These are phyloP conservation scores for Pseudogymnoascus sp. DNA, from an alignment of 2,329 filamentous ascomycete genomes.

Conservation along the genomic window DNA sequence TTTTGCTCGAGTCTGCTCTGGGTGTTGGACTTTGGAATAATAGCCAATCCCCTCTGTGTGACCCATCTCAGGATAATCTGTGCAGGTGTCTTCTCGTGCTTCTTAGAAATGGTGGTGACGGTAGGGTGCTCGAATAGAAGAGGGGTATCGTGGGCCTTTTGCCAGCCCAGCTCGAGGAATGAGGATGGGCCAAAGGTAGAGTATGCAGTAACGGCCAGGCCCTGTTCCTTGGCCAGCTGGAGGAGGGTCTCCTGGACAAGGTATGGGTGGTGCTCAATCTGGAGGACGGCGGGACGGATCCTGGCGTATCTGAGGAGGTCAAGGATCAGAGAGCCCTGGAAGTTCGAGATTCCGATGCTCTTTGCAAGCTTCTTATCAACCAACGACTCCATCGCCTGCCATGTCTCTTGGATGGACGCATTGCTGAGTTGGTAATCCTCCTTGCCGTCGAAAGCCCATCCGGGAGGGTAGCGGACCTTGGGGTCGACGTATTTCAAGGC, in stretches of 20 bases:
- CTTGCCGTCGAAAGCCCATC: constrained; percentile 61
- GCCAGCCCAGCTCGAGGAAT: constrained; percentile 69
- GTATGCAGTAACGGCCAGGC: constrained; percentile 72
- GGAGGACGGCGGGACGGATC: constrained; percentile 65
- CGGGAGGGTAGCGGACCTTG: constrained; percentile 66
- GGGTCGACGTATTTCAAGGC: constrained; percentile 81
- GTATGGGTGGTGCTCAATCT: constrained; percentile 89
- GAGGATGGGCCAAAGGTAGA: constrained; percentile 72
- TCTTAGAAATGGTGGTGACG: constrained; percentile 57
- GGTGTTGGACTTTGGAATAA: constrained; percentile 71
- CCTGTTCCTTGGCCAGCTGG: constrained; percentile 58
- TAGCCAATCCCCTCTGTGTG: constrained; percentile 70
- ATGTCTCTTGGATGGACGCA: constrained; percentile 71
- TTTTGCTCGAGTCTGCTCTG: constrained; percentile 52
- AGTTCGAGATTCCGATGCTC: constrained; percentile 77
- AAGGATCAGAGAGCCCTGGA: constrained; percentile 67
- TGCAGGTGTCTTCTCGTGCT: constrained; percentile 63
- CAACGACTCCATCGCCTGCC: constrained; percentile 69
- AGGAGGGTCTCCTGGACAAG: constrained; percentile 66
- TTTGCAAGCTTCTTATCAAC: constrained; percentile 59
- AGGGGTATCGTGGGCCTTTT: constrained; percentile 54
- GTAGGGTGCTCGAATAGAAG: constrained; percentile 62
- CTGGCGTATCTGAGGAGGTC: constrained; percentile 71
- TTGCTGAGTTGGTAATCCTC: constrained; percentile 54
- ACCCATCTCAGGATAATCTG: constrained; percentile 83